Conservation (phyloP, 2,329 filamentous ascomycete species). For the Podosphaera xanthii region DNA sequence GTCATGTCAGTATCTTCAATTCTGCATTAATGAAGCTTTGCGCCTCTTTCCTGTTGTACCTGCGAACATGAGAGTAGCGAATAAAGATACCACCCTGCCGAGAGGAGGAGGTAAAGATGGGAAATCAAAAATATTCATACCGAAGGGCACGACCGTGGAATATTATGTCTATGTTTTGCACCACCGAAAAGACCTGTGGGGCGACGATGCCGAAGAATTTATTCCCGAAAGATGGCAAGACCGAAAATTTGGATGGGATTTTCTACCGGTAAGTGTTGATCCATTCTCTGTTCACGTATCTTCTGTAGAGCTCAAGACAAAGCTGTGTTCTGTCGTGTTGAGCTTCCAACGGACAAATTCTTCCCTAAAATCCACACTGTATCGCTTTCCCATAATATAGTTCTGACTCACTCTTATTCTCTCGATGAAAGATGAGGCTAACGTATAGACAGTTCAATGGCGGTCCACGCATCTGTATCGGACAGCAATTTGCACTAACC, state of each 20-base stretch:
- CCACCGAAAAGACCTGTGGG: slow-evolving; percentile 18
- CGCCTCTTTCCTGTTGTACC: slow-evolving; percentile 31
- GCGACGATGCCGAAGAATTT: slow-evolving; percentile 17
- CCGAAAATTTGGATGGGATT: slow-evolving; percentile 23
- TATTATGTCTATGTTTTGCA: slow-evolving; percentile 17
- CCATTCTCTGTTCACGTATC: too few species aligned
- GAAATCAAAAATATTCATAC: slow-evolving; percentile 15
- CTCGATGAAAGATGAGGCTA: not conserved
- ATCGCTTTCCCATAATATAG: not conserved
- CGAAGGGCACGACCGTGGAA: slow-evolving; percentile 11
- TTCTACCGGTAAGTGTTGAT: slow-evolving; percentile 14
- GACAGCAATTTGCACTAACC: slow-evolving; percentile 19
- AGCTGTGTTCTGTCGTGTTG: too few species aligned
- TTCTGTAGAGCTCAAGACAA: too few species aligned
- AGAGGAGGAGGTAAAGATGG: slow-evolving; percentile 18
- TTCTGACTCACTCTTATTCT: not conserved
- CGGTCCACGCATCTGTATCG: slow-evolving; percentile 18
- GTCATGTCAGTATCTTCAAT: slow-evolving; percentile 12
- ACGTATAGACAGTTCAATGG: slow-evolving; percentile 16
- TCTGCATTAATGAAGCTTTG: slow-evolving; percentile 20
- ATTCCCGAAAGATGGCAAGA: slow-evolving; percentile 18
- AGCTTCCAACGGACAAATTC: too few species aligned
- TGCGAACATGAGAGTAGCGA: slow-evolving; percentile 25
- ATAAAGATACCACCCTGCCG: slow-evolving; percentile 21
- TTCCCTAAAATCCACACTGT: not conserved